A percentile compares a stretch with the other conserved stretches of the same genome.
Conservation (phyloP, 2,329 filamentous ascomycete genomes). For the Sodiomyces alkalinus region DNA sequence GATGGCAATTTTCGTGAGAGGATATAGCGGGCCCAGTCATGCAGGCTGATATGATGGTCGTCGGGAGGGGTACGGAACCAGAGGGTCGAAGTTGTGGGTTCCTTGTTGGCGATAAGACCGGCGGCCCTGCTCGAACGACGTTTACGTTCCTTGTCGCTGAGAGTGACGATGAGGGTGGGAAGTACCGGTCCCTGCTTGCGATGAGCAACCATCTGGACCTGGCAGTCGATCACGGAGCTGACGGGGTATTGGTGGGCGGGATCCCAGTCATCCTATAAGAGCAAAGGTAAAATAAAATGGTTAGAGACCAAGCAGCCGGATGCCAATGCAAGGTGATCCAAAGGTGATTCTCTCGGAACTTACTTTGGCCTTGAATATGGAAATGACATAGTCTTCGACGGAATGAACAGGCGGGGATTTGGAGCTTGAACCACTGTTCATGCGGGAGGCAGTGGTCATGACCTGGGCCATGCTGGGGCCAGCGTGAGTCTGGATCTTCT, state of each 20-base stretch:
- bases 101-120: conserved; percentile 36
- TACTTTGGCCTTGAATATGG: conserved; percentile 43
- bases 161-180: conserved; percentile 42
- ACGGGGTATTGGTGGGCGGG: conserved; percentile 38
- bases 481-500: conserved; percentile 17
- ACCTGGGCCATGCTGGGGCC: conserved; percentile 23
- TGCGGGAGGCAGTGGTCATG: conserved; percentile 21
- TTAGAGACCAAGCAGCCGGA: conserved; percentile 2
- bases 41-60: conserved; percentile 33
- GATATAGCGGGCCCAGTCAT: conserved; percentile 45
- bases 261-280: conserved; percentile 33
- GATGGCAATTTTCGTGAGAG: conserved; percentile 27
- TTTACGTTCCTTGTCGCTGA: conserved; percentile 47
- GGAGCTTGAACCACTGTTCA: conserved; percentile 18
- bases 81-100: conserved; percentile 30
- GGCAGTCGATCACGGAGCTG: conserved; percentile 37
- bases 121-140: conserved; percentile 48
- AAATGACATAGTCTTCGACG: conserved; percentile 30
- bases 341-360: no score
- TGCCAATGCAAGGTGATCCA: no score
- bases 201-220: conserved; percentile 42
- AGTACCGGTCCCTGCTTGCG: conserved; percentile 45
- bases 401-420: conserved; percentile 15
- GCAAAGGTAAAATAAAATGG: conserved; percentile 6
- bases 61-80: conserved; percentile 41